Conservation (phyloP, 2,329 filamentous ascomycete genomes). For the Lasiodiplodia citricola region DNA sequence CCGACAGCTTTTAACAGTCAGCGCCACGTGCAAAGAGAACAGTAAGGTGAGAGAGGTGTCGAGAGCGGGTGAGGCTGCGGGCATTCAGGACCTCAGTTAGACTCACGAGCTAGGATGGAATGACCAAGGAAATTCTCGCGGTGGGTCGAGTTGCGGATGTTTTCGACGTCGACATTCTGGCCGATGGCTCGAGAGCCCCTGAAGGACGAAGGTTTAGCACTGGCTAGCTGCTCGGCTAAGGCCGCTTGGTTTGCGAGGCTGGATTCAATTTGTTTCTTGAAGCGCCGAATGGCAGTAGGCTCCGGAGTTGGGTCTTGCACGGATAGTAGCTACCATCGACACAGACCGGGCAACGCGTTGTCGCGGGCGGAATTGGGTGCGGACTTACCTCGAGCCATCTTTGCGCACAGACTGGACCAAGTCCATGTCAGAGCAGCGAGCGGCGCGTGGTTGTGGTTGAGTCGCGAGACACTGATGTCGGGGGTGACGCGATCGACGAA, state of each 20-base stretch:
- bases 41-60: neutral
- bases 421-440: slow-evolving; percentile 69
- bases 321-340: neutral
- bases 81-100: neutral
- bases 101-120: slow-evolving; percentile 76
- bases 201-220: neutral
- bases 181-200: slow-evolving; percentile 20
- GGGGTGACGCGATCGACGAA: slow-evolving; percentile 19
- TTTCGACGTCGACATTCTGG: slow-evolving; percentile 90
- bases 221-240: neutral
- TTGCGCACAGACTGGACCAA: slow-evolving; percentile 91
- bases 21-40: neutral
- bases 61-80: neutral
- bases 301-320: neutral
- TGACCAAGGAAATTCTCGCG: slow-evolving; percentile 92
- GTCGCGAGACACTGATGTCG: slow-evolving; percentile 19
- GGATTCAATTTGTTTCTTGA: neutral
- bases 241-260: neutral
- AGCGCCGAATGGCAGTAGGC: neutral
- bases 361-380: neutral
- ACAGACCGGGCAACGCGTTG: neutral
- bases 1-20: neutral
- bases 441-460: neutral
- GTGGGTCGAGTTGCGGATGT: slow-evolving; percentile 83
- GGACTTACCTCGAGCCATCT: slow-evolving; percentile 71